Conservation (phyloP, 108 stramenopile species). For the Conticribra weissflogii region DNA sequence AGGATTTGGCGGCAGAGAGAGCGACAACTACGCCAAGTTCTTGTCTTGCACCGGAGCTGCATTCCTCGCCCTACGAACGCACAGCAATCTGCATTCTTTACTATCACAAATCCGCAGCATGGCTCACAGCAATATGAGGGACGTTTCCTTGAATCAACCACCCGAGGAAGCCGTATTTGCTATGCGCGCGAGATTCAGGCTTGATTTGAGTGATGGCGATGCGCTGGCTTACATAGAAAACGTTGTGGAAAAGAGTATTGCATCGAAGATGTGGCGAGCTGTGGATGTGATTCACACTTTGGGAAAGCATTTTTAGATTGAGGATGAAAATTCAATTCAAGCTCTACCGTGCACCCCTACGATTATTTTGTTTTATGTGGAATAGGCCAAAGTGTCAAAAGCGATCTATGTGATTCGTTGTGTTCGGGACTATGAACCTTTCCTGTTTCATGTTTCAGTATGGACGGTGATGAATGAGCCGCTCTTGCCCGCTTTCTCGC, state of each 20-base stretch:
- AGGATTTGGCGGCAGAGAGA: constrained; percentile 86
- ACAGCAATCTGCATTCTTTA: constrained; percentile 74
- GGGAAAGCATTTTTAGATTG: constrained; percentile 70
- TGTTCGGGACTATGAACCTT: too few species aligned
- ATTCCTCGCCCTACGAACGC: constrained; percentile 78
- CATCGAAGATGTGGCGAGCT: constrained; percentile 85
- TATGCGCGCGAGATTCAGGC: constrained; percentile 67
- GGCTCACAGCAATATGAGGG: constrained; percentile 58
- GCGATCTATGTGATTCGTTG: too few species aligned
- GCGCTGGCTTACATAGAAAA: constrained; percentile 80
- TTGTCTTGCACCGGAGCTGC: constrained; percentile 80
- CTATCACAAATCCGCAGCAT: constrained; percentile 72
- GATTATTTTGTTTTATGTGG: too few species aligned
- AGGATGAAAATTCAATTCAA: not conserved
- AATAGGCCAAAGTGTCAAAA: too few species aligned
- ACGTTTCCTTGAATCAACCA: constrained; percentile 58
- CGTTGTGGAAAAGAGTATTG: constrained; percentile 73
- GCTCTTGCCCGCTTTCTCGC: too few species aligned
- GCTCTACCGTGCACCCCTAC: too few species aligned
- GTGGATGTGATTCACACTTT: constrained; percentile 87
- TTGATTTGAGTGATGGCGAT: constrained; percentile 76
- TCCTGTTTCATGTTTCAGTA: too few species aligned
- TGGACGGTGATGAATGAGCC: too few species aligned
- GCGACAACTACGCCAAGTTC: constrained; percentile 84
- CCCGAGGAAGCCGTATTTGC: constrained; percentile 67